Conservation (phyloP, 2,329 filamentous ascomycete genomes). For the Cadophora gregata region DNA sequence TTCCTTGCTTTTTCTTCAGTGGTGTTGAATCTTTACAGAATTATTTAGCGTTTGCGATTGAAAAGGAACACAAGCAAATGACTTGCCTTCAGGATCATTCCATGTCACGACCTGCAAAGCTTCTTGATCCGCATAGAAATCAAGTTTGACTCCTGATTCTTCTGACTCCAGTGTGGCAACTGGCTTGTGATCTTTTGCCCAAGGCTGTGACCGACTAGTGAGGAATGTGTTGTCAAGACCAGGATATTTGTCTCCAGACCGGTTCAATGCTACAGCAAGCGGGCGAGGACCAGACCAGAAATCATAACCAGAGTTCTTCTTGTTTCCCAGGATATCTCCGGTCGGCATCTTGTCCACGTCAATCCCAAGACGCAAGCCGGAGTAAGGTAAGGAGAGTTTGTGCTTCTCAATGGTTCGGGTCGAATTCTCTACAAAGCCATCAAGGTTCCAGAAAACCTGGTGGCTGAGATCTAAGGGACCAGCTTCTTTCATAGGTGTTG, state of each 20-base stretch:
- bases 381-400: slow-evolving; percentile 73
- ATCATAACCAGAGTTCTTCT: slow-evolving; percentile 70
- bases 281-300: slow-evolving; percentile 82
- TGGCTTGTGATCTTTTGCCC: slow-evolving; percentile 1
- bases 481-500: slow-evolving; percentile 13
- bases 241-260: neutral
- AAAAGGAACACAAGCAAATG: neutral
- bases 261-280: slow-evolving; percentile 57
- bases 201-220: slow-evolving; percentile 2
- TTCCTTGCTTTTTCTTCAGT: slow-evolving; percentile 2
- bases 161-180: neutral
- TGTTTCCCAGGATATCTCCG: slow-evolving; percentile 71
- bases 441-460: slow-evolving; percentile 77
- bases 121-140: neutral
- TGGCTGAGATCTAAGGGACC: slow-evolving; percentile 75
- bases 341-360: slow-evolving; percentile 77
- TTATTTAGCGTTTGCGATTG: neutral
- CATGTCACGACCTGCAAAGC: slow-evolving; percentile 1
- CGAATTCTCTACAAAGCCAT: slow-evolving; percentile 69
- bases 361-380: slow-evolving; percentile 67
- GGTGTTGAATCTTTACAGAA: neutral
- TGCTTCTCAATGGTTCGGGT: slow-evolving; percentile 69
- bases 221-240: slow-evolving; percentile 23
- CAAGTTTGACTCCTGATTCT: neutral
- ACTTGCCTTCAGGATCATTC: neutral